Evolutionary conservation across 2,329 filamentous ascomycete species (phyloP).

Genomic region (Rutstroemia sp.): DNA sequence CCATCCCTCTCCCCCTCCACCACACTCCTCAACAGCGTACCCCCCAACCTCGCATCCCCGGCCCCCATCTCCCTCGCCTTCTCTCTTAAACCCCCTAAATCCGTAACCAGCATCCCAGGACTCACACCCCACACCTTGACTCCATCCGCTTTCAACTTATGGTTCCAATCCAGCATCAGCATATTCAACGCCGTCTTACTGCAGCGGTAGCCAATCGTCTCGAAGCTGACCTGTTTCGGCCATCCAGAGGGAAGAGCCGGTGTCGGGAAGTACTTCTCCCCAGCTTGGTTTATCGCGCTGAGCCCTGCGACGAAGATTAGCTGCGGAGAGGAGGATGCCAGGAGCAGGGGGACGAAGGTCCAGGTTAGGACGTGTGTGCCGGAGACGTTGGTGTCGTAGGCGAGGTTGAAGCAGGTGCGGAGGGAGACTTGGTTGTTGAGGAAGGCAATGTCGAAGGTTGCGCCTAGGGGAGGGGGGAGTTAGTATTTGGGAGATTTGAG

Average conservation of each 20-base stretch:
- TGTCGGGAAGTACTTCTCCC: constrained; percentile 19
- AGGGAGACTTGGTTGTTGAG: constrained; percentile 23
- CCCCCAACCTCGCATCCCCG: constrained; percentile 29
- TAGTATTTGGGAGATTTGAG: background rate
- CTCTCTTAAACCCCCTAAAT: constrained; percentile 30
- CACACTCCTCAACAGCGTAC: constrained; percentile 15
- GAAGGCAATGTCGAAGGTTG: constrained; percentile 29
- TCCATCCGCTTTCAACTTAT: constrained; percentile 39
- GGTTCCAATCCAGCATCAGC: constrained; percentile 40
- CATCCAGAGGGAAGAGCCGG: constrained; percentile 31
- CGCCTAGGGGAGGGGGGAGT: constrained; percentile 7
- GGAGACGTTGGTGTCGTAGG: constrained; percentile 30
- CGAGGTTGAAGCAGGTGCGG: constrained; percentile 20
- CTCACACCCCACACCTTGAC: constrained; percentile 43
- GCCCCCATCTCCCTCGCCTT: constrained; percentile 10
- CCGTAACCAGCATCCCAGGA: constrained; percentile 43
- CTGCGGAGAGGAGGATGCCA: constrained; percentile 37
- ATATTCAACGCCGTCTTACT: constrained; percentile 41
- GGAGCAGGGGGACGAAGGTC: constrained; percentile 30
- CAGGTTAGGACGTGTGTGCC: constrained; percentile 27
- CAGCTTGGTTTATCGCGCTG: constrained; percentile 28
- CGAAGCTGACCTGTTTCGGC: constrained; percentile 32
- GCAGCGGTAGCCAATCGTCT: constrained; percentile 32
- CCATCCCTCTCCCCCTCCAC: constrained; percentile 16
- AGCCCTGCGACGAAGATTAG: constrained; percentile 40